Conservation (phyloP, 2,329 filamentous ascomycete species). For the Salinomyces thailandicus region DNA sequence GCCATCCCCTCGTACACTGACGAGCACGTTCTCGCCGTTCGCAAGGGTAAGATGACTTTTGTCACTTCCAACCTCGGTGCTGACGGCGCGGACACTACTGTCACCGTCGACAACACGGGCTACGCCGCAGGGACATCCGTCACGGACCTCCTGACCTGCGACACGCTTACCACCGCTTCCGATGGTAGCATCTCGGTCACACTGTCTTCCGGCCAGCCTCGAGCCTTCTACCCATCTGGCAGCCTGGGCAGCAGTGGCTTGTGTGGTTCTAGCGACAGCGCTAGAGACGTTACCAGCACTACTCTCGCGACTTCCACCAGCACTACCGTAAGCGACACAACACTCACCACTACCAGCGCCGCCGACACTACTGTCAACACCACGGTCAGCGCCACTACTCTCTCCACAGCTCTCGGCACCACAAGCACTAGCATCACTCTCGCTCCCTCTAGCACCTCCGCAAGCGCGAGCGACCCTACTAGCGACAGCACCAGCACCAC, state of each 20-base stretch:
- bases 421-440: no score
- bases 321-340: no score
- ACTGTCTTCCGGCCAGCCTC: slow-evolving; percentile 27
- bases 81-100: slow-evolving; percentile 16
- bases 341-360: no score
- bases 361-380: no score
- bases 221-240: slow-evolving; percentile 27
- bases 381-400: no score
- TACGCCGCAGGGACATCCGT: slow-evolving; percentile 21
- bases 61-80: slow-evolving; percentile 26
- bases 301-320: no score
- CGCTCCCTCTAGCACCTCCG: no score
- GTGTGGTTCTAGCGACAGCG: slow-evolving; percentile 9
- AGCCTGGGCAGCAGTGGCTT: slow-evolving; percentile 11
- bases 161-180: slow-evolving; percentile 17
- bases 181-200: slow-evolving; percentile 24
- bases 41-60: slow-evolving; percentile 38
- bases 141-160: slow-evolving; percentile 31
- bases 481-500: no score
- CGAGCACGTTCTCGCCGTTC: slow-evolving; percentile 34
- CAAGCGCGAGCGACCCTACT: no score
- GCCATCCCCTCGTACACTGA: slow-evolving; percentile 32
- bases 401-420: no score
- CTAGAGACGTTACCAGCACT: no score
- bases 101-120: slow-evolving; percentile 18